Percentiles rank a stretch among this genome's conserved stretches.
These are phyloP conservation scores for Ogataea ramenticola DNA, from an alignment of 805 yeast genomes.

Conservation along the genomic window DNA sequence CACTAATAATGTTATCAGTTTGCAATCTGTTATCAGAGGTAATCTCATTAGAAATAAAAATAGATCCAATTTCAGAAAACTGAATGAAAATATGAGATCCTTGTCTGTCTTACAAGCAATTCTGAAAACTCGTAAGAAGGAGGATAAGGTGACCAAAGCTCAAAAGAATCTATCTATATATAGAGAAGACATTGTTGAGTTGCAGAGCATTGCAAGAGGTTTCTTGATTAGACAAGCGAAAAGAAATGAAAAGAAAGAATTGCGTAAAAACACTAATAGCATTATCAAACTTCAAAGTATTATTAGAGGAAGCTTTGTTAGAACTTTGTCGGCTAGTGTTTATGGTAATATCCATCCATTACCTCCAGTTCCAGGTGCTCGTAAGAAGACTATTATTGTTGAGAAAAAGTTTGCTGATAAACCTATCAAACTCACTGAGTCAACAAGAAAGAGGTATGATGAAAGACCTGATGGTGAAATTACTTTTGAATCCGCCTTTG, in stretches of 20 bases:
- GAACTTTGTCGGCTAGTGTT: slow-evolving; percentile 11
- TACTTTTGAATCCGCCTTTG: slow-evolving; percentile 1
- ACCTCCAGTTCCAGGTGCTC: neutral
- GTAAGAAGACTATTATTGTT: neutral
- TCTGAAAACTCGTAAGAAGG: slow-evolving; percentile 21
- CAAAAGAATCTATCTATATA: slow-evolving; percentile 12
- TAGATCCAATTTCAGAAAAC: slow-evolving; percentile 12
- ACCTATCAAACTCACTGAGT: neutral
- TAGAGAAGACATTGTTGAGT: slow-evolving; percentile 13
- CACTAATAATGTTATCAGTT: slow-evolving; percentile 37
- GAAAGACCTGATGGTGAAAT: neutral
- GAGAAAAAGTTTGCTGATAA: neutral
- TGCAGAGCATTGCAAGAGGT: slow-evolving; percentile 33
- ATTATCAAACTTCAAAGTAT: slow-evolving; percentile 33
- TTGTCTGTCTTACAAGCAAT: slow-evolving; percentile 34
- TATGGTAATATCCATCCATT: neutral
- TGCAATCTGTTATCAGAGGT: slow-evolving; percentile 51
- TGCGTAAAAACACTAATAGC: slow-evolving; percentile 14
- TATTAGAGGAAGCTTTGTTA: slow-evolving; percentile 32
- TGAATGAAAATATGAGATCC: slow-evolving; percentile 18
- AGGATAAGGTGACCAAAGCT: slow-evolving; percentile 9
- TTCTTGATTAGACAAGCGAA: neutral
- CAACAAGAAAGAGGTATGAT: neutral
- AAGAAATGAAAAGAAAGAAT: slow-evolving; percentile 7
- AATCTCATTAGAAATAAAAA: slow-evolving; percentile 21